Conservation (phyloP, 768 basidiomycete genomes). For the Suillus fuscotomentosus region DNA sequence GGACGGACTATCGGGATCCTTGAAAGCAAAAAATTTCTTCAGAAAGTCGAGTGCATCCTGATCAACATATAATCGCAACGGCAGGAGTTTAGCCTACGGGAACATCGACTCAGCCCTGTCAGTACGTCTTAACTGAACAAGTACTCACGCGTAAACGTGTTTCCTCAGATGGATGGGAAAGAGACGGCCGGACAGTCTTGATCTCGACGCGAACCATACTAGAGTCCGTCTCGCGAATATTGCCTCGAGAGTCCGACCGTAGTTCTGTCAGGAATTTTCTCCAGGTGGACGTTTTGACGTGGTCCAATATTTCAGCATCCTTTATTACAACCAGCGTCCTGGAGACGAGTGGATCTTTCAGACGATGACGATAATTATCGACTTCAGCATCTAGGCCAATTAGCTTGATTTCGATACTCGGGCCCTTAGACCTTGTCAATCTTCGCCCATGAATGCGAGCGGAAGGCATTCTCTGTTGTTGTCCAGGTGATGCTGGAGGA, state of each 20-base stretch:
- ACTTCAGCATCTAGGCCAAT: slow-evolving; percentile 61
- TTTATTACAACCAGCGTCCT: slow-evolving; percentile 65
- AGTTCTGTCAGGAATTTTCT: slow-evolving; percentile 92
- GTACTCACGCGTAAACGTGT: slow-evolving; percentile 69
- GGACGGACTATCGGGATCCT: slow-evolving; percentile 49
- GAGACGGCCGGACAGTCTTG: slow-evolving; percentile 68
- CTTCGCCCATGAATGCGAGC: slow-evolving; percentile 53
- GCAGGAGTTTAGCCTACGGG: slow-evolving; percentile 80
- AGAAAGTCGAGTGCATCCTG: slow-evolving; percentile 98
- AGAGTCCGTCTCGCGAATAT: slow-evolving; percentile 86
- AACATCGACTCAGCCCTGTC: slow-evolving; percentile 1
- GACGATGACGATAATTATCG: slow-evolving; percentile 58
- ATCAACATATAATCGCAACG: slow-evolving; percentile 90
- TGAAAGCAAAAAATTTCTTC: slow-evolving; percentile 94
- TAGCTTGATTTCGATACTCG: slow-evolving; percentile 85
- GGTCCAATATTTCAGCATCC: slow-evolving; percentile 89
- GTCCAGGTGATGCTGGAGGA: slow-evolving; percentile 48
- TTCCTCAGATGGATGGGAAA: slow-evolving; percentile 68
- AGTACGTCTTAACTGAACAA: slow-evolving; percentile 1
- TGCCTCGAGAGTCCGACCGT: slow-evolving; percentile 81
- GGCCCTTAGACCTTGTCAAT: slow-evolving; percentile 69
- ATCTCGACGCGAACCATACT: slow-evolving; percentile 92
- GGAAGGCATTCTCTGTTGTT: slow-evolving; percentile 31
- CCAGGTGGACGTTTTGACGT: slow-evolving; percentile 98
- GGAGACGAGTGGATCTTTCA: slow-evolving; percentile 57